These are phyloP conservation scores for Rhizophagus sp. DNA, from an alignment of 192 early-diverging fungal species.

Conservation along the genomic window DNA sequence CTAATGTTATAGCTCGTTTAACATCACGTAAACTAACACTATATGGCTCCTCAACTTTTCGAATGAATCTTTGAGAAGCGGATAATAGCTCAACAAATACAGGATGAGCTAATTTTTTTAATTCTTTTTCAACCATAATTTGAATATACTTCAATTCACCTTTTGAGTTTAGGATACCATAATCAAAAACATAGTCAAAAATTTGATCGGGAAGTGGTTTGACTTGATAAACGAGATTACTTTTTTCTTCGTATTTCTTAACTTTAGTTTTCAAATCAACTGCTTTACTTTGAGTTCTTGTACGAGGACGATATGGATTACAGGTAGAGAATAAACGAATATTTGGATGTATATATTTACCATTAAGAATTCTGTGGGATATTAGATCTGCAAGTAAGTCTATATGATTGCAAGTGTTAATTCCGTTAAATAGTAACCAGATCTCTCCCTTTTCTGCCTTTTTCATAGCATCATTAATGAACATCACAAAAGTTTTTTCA, in stretches of 20 bases:
- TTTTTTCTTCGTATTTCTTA: neutral
- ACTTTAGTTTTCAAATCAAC: neutral
- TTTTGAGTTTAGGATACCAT: too few species aligned
- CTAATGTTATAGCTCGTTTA: constrained; percentile 18
- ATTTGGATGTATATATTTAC: constrained; percentile 12
- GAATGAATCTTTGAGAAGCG: constrained; percentile 26
- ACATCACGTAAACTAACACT: constrained; percentile 30
- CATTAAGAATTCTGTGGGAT: neutral
- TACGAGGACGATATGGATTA: too few species aligned
- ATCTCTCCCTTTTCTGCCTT: neutral
- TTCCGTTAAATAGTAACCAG: constrained; percentile 25
- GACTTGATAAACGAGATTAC: neutral
- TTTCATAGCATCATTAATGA: too few species aligned
- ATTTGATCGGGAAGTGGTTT: constrained; percentile 1
- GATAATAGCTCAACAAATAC: constrained; percentile 3
- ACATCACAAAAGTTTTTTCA: too few species aligned
- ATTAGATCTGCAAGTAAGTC: constrained; percentile 17
- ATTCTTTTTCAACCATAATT: too few species aligned
- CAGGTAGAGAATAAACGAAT: constrained; percentile 11
- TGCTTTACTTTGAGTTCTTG: neutral
- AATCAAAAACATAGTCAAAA: neutral
- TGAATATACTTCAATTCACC: neutral
- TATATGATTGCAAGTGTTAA: constrained; percentile 21
- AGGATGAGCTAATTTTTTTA: too few species aligned
- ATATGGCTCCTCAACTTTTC: constrained; percentile 6